Evolutionary conservation across 495 filamentous ascomycete genomes (phyloP), one percentile per base, ranked within the genome.

Genomic region (Parathielavia hyrcaniae): DNA sequence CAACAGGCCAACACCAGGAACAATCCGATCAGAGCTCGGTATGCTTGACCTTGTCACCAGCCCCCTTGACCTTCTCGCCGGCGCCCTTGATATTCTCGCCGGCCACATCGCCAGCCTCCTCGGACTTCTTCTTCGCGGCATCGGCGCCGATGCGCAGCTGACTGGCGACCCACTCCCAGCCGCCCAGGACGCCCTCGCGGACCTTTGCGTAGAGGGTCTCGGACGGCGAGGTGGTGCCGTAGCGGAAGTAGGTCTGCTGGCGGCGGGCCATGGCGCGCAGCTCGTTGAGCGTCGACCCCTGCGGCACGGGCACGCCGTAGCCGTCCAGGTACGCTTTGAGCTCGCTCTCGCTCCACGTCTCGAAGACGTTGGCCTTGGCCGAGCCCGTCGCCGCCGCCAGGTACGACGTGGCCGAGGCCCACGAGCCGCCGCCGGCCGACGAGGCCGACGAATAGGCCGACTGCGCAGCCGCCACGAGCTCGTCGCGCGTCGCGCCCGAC

Each of bases 271-370:
- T 77, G 22, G 86, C 83, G 75, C 32, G 80, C 50, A 87, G 73
- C 63, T 88, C 83, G 57, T 87, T 86, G 38, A 81, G 69, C 50
- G 71, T 84, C 36, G 82, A 83, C 32, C 86, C 87, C 71, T 89
- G 87, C 45, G 86, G 87, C 44, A 79, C 81, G 12, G 83, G 80
- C 7, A 92, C 77, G 40, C 88, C 89, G 64, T 91, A 92, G 50
- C 83, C 86, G 68, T 92, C 89, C 13, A 92, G 79, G 60, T 90
- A 92, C 14, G 80, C 73, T 76, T 92, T 92, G 53, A 95, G 75
- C 19, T 95, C 90, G 54, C 73, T 79, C 58, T 79, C 83, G 52
- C 87, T 87, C 90, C 90, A 95, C 2, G 82, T 85, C 48, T 93
- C 85, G 61, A 93, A 93, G 5, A 83, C 79, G 17, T 69, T 71